Base-by-base conservation (phyloP, 768 basidiomycete species). In the Lactarius indigo region DNA sequence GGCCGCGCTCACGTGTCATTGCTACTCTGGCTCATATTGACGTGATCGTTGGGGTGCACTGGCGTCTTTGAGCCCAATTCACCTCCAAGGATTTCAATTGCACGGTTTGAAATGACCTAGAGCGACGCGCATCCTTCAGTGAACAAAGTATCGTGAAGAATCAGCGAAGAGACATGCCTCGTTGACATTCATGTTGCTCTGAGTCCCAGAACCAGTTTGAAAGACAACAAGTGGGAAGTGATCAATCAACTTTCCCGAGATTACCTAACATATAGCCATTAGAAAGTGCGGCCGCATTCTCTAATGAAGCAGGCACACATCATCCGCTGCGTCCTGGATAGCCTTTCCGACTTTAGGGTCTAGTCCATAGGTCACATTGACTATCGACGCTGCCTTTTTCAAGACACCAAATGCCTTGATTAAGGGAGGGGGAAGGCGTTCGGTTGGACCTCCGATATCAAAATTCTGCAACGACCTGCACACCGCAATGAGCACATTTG, bases 211-310 rank as follows among this genome's bases (percentile, higher is more conserved):
- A 66, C 97, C 97, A 28, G 97, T 99, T 79, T 99, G 97, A 85
- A 98, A 99, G 50, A 99, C 96, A 42, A 99, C 97, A 44, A 99
- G 82, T 30, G 97, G 97, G 81, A 99, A 99, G 79, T 99, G 92
- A 71, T 95, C 95, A 26, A 90, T 83, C 66, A 99, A 84, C 76
- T 94, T 92, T 60, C 96, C 96, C 55, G 92, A 92, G 76, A 98
- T 98, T 72, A 99, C 96, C 94, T 96, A 72, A n/a, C 39, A 33
- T 59, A 64, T 63, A 57, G 26, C 56, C 61, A 23, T 61, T 63
- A 20, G 64, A 61, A 61, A 30, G 60, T 41, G 6, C 52, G 42
- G 23, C 12, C 18, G 35, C 31, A 30, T 28, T 8, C 17, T 20
- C 18, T 44, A 31, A 33, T 33, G 30, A 56, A 37, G 20, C 15